phyloP scores from a whole-genome alignment of 75 land plant species.

The Pinus tabuliformis region DNA sequence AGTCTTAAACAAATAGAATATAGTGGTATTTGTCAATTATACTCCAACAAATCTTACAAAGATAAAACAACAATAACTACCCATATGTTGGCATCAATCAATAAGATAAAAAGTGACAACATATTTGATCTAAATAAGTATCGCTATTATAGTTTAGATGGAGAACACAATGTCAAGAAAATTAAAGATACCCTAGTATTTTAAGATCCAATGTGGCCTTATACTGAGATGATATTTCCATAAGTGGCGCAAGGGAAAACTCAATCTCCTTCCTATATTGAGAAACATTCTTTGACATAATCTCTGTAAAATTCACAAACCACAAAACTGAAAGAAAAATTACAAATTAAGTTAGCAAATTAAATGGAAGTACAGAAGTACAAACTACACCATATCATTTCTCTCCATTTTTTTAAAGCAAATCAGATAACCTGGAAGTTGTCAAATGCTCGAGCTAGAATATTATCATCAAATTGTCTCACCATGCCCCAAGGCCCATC shows the following conservation, averaged over 20 bases:
- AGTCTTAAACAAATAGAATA: too few relatives aligned
- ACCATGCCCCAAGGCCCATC: too few relatives aligned
- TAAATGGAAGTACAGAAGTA: not conserved
- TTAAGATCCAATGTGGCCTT: slow-evolving; percentile 75
- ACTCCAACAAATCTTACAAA: too few relatives aligned
- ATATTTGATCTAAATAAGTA: too few relatives aligned
- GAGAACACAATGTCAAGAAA: too few relatives aligned
- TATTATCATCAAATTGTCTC: slow-evolving; percentile 77
- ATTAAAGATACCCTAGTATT: slow-evolving; percentile 53
- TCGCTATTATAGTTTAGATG: too few relatives aligned
- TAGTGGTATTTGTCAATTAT: too few relatives aligned
- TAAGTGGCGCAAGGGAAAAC: slow-evolving; percentile 81
- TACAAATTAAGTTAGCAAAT: not conserved
- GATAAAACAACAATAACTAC: too few relatives aligned
- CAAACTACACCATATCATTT: not conserved
- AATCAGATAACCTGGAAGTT: slow-evolving; percentile 92
- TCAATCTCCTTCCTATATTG: slow-evolving; percentile 57
- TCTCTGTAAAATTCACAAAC: slow-evolving; percentile 93
- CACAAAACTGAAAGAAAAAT: slow-evolving; percentile 19
- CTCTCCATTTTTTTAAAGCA: not conserved
- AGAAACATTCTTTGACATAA: slow-evolving; percentile 61
- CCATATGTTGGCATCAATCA: too few relatives aligned
- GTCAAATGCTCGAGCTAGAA: slow-evolving; percentile 73
- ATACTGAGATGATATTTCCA: slow-evolving; percentile 91
- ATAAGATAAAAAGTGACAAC: too few relatives aligned